A percentile compares a stretch with the other conserved stretches of the same genome.
These are phyloP conservation scores for Corchorus capsularis DNA, from an alignment of 345 rosid species.

Conservation along the genomic window DNA sequence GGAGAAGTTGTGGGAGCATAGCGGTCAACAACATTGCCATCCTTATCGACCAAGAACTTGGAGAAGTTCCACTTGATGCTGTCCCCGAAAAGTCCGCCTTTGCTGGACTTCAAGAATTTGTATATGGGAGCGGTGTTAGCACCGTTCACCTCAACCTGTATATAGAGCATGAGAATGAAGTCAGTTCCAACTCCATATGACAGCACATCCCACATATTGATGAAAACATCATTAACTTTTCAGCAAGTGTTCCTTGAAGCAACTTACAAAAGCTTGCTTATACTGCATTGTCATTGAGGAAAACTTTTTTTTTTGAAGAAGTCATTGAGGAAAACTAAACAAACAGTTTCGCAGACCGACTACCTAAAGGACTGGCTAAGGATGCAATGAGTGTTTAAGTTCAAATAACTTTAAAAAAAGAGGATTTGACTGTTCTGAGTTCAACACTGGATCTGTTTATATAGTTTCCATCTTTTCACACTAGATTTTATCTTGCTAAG, in stretches of 20 bases:
- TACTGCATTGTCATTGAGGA: neutral
- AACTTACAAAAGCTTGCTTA: neutral
- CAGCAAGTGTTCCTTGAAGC: neutral
- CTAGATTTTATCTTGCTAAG: neutral
- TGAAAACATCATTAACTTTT: neutral
- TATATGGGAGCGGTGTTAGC: constrained; percentile 70
- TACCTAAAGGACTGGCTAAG: neutral
- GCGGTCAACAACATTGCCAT: constrained; percentile 75
- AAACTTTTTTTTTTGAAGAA: no score
- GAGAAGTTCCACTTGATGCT: constrained; percentile 87
- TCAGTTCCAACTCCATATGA: neutral
- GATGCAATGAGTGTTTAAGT: neutral
- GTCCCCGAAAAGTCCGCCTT: constrained; percentile 75
- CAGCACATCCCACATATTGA: neutral
- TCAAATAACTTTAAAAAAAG: neutral
- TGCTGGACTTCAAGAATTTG: constrained; percentile 83
- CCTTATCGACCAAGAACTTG: constrained; percentile 81
- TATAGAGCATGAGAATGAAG: neutral
- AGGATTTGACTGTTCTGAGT: neutral
- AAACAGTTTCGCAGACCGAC: neutral
- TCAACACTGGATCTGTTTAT: neutral
- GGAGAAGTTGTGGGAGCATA: constrained; percentile 95
- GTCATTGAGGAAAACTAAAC: neutral
- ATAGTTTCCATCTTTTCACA: neutral
- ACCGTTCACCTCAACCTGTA: constrained; percentile 87